These are phyloP conservation scores for Diospyros kaki DNA, from an alignment of 148 eudicot species.

Conservation along the genomic window DNA sequence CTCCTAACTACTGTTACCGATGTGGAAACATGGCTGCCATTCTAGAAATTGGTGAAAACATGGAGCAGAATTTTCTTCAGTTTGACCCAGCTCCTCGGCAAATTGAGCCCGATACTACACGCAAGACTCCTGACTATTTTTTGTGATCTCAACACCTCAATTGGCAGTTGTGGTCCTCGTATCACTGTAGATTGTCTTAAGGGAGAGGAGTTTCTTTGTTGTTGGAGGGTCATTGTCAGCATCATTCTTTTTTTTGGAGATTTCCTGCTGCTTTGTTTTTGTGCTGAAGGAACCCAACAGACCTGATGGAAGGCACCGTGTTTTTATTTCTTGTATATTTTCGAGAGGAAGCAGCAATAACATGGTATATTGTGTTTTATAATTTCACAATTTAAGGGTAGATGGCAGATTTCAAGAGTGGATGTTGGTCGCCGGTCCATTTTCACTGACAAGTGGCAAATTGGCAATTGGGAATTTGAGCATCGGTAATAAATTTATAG, in stretches of 20 bases:
- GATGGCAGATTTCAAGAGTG: conserved; percentile 5
- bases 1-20: conserved; percentile 88
- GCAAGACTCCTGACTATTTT: conserved; percentile 93
- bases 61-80: conserved; percentile 92
- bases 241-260: conserved; percentile 47
- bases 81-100: conserved; percentile 90
- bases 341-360: conserved; percentile 16
- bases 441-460: neutral
- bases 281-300: conserved; percentile 10
- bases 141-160: conserved; percentile 39
- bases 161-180: conserved; percentile 23
- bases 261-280: conserved; percentile 26
- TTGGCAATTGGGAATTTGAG: neutral
- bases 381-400: conserved; percentile 19
- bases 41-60: conserved; percentile 83
- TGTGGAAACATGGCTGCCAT: conserved; percentile 96
- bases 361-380: conserved; percentile 25
- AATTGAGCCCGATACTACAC: conserved; percentile 83
- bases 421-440: neutral
- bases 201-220: conserved; percentile 31
- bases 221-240: conserved; percentile 29
- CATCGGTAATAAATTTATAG: neutral
- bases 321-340: conserved; percentile 27
- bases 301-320: conserved; percentile 12
- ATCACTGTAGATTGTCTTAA: conserved; percentile 40